Evolutionary conservation across 2,329 filamentous ascomycete genomes (phyloP), one percentile per base, ranked within the genome.

Genomic region (Aspergillus vadensis): DNA sequence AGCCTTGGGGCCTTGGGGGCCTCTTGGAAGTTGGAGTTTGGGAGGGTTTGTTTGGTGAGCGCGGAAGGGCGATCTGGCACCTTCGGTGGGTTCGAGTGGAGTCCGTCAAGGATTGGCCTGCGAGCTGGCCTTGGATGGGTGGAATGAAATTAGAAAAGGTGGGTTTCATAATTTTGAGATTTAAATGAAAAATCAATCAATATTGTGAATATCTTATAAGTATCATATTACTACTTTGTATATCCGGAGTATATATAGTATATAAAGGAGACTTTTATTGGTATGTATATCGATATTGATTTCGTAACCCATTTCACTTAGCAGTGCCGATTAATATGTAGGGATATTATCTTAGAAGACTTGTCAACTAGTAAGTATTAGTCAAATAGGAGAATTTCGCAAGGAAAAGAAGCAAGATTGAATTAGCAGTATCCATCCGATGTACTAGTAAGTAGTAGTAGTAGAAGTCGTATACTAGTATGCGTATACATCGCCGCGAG

Each of bases 31-130:
- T 49, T 49, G 52, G 36, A 30, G 38, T 52, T 36, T 63, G 50
- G 47, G 56, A 57, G 59, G 62, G 50, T 62, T 57, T 58, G 48
- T 44, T 62, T 62, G 57, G 51, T 48, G 57, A 30, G 54, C 25
- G 55, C 56, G 55, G 61, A 59, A 50, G 61, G 61, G 51, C 61
- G 64, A 65, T 66, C 64, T 66, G 63, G 64, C 64, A 66, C 60
- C 59, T 61, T 61, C 55, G 55, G 57, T 66, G 61, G 55, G 53
- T 52, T 51, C 30, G 23, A 30, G 62, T 64, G 59, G 62, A 65
- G 58, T 59, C 58, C 49, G 50, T 59, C 21, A 14, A 27, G 50
- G 41, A 44, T 9, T 58, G 30, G 32, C 32, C 17, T 62, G 57
- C 57, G 60, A 55, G 54, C 58, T 55, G 50, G 58, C 60, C 53